These are phyloP conservation scores for Chlorociboria aeruginascens DNA, from an alignment of 495 filamentous ascomycete species.

Conservation along the genomic window DNA sequence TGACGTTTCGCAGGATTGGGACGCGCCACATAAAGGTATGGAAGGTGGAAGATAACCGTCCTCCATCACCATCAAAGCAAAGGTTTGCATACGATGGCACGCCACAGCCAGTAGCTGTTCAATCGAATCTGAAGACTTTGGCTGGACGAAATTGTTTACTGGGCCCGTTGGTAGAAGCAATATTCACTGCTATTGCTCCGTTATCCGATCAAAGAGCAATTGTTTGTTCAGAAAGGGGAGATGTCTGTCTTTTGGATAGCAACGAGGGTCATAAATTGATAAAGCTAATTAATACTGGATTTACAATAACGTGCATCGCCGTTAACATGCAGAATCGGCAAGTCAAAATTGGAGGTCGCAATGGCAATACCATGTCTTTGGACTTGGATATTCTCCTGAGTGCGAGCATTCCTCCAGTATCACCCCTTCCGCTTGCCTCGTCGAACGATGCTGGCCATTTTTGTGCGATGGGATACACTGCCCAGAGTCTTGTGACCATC, in stretches of 20 bases:
- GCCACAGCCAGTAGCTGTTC: conserved; percentile 8
- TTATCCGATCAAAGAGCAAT: conserved; percentile 59
- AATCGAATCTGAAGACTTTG: conserved; percentile 33
- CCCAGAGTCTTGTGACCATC: conserved; percentile 59
- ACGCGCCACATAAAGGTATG: conserved; percentile 91
- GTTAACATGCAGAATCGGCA: conserved; percentile 37
- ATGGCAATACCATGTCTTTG: conserved; percentile 27
- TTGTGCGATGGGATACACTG: conserved; percentile 57
- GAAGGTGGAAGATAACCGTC: conserved; percentile 56
- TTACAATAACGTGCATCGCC: conserved; percentile 49
- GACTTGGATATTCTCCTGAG: conserved; percentile 24
- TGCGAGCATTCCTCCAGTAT: conserved; percentile 9
- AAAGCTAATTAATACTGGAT: conserved; percentile 48
- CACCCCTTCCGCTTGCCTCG: conserved; percentile 6
- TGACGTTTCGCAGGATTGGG: conserved; percentile 50
- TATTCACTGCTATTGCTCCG: conserved; percentile 66
- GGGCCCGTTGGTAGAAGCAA: conserved; percentile 64
- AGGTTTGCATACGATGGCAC: conserved; percentile 31
- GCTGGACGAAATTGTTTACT: conserved; percentile 60
- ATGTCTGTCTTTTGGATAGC: conserved; percentile 74
- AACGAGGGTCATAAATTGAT: conserved; percentile 54
- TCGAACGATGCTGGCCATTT: conserved; percentile 8
- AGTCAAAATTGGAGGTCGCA: conserved; percentile 45
- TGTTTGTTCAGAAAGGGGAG: conserved; percentile 59
- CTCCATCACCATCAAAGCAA: conserved; percentile 34